A percentile compares a stretch with the other conserved stretches of the same genome.
Conservation (phyloP, 2,329 filamentous ascomycete species). For the Xylaria sp. region DNA sequence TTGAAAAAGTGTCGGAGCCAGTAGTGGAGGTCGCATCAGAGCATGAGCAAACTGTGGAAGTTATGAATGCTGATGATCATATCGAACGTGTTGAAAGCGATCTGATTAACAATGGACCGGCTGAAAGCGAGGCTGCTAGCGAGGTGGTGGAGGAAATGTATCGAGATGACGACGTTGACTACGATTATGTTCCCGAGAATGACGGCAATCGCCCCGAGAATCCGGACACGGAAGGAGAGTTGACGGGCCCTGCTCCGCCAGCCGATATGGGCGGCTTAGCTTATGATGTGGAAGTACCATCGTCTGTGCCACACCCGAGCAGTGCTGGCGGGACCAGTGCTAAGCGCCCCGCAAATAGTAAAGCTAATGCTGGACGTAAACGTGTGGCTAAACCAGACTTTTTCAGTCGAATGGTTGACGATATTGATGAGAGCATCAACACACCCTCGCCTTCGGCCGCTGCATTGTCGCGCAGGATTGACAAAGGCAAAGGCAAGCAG, state of each 20-base stretch:
- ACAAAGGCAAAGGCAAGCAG: constrained; percentile 26
- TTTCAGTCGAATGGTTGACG: constrained; percentile 36
- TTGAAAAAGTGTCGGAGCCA: constrained; percentile 1
- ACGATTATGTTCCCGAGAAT: constrained; percentile 17
- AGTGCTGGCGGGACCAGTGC: constrained; percentile 6
- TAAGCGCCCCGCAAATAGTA: constrained; percentile 19
- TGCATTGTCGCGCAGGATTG: constrained; percentile 33
- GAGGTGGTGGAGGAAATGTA: constrained; percentile 23
- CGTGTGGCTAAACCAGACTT: constrained; percentile 45
- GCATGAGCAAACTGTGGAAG: constrained; percentile 21
- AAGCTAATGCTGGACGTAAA: constrained; percentile 42
- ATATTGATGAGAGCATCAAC: constrained; percentile 23
- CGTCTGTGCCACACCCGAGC: constrained; percentile 36
- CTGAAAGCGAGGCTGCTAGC: constrained; percentile 10
- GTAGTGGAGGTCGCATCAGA: not conserved
- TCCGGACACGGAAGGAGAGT: not conserved
- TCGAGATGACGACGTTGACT: constrained; percentile 26
- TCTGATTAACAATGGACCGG: constrained; percentile 4
- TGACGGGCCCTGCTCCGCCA: not conserved
- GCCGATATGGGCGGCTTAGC: not conserved
- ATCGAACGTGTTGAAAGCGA: constrained; percentile 8
- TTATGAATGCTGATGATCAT: constrained; percentile 13
- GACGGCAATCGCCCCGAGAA: not conserved
- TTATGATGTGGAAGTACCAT: constrained; percentile 36
- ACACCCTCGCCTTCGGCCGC: constrained; percentile 40